Base-by-base conservation (phyloP, 1,284 basidiomycete genomes). In the Phellopilus nigrolimitatus region DNA sequence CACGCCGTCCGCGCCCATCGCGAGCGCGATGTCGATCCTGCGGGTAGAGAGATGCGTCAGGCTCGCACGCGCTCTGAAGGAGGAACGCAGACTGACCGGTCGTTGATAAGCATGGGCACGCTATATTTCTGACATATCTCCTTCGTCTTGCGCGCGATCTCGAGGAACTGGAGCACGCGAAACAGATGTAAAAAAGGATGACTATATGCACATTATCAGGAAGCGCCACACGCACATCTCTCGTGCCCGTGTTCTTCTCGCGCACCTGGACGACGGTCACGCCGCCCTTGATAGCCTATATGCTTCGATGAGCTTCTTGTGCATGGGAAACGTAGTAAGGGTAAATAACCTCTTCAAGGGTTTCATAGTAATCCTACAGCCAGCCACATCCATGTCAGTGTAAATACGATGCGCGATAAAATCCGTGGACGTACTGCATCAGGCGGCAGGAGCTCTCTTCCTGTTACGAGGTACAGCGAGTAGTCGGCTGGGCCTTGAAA, bases 91-190 rank as follows among this genome's bases (percentile, higher is more conserved):
- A 37, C n/a, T 17, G 8, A 52, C 50, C 50, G 39, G 68, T 95
- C 93, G 63, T 98, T 97, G 70, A 98, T 90, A 54, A 98, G 73
- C 24, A 98, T 73, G 0, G 91, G 92, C 17, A 97, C 81, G 44
- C 78, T 75, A 73, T 94, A 90, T 68, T 78, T 79, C 61, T 84
- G 79, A 63, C 91, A 95, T 19, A 97, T 71, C 15, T 64, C 73
- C 63, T 94, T 89, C 2, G 84, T 87, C 55, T 72, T 68, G 46
- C 67, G 66, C 0, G 93, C 92, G 51, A 97, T 78, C 51, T 83
- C 73, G 54, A 94, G 76, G 63, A 97, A 95, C 84, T 92, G 56
- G 28, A 24, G 43, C 22, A 17, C n/a, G 34, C 12, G 34, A 7
- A 8, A 7, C 19, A 37, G 24, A 27, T 50, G 15, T 44, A 8